Evolutionary conservation across 495 filamentous ascomycete genomes (phyloP), one percentile per base, ranked within the genome.

Genomic region (Daldinia concentrica): DNA sequence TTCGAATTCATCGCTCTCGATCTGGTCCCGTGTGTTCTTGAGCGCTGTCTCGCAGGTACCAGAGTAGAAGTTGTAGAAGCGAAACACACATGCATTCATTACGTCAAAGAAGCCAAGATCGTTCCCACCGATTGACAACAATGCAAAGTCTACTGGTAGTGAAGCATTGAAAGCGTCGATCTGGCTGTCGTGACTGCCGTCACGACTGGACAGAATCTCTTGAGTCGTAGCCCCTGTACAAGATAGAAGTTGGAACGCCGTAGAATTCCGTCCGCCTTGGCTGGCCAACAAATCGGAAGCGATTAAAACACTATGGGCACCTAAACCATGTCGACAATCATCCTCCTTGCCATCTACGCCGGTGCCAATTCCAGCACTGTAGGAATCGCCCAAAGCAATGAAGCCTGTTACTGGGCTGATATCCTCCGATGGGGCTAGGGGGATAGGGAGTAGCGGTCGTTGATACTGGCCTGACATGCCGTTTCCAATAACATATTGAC

Each of bases 31-130:
- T 0, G 79, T 64, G 24, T 70, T 66, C 3, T 68, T 71, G 22
- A 84, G 65, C 7, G 81, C 79, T 1, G 71, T 19, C 62, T 81
- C 79, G 68, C 82, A 84, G 4, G 80, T 79, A 17, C 79, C 78
- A 54, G 74, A 78, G 71, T 78, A 80, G 72, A 83, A 80, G 68
- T 76, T 76, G 68, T 83, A 83, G 66, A 83, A 83, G 27, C 80
- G 78, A 59, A 83, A 83, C n/a, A 86, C 76, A 64, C 84, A 86
- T 12, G 80, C 77, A 62, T 81, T 82, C 43, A 86, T 77, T 30
- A 85, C 78, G 54, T 78, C 76, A 68, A 82, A 82, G 73, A 86
- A 86, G 66, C 80, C 83, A 29, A 85, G 78, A 71, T 86, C 83
- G 69, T 86, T 84, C 14, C 84, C 84, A 24, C 82, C 83, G 30